Conservation (phyloP, 805 yeast genomes). For the Debaryomyces prosopidis region DNA sequence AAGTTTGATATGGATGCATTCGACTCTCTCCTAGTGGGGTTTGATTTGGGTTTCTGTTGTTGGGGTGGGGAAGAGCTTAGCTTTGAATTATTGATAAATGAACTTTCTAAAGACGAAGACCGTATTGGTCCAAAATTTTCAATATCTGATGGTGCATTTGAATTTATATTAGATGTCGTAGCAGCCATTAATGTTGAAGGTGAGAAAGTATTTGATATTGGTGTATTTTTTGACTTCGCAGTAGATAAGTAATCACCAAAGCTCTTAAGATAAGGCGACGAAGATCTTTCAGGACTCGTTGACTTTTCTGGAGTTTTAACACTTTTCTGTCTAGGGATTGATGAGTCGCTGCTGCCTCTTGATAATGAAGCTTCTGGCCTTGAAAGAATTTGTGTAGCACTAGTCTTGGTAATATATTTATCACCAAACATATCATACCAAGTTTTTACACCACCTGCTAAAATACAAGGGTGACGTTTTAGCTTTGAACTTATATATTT, state of each 20-base stretch:
- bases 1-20: neutral
- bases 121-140: too few species aligned
- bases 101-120: neutral
- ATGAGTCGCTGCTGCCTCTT: conserved; percentile 9
- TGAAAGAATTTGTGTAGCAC: conserved; percentile 10
- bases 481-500: conserved; percentile 35
- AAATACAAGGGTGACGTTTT: conserved; percentile 30
- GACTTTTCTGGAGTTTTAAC: conserved; percentile 5
- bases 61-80: neutral
- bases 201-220: conserved; percentile 17
- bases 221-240: conserved; percentile 21
- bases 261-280: conserved; percentile 27
- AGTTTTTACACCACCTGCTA: conserved; percentile 37
- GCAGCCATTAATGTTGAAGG: conserved; percentile 1
- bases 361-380: conserved; percentile 20
- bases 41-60: neutral
- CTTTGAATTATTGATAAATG: neutral
- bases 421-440: conserved; percentile 37
- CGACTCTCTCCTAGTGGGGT: neutral
- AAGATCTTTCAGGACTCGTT: neutral
- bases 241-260: conserved; percentile 31
- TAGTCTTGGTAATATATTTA: conserved; percentile 15
- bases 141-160: neutral
- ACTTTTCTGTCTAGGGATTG: conserved; percentile 4
- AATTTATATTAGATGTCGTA: neutral